Evolutionary conservation across 345 rosid species (phyloP).

Genomic region (Salix udensis): DNA sequence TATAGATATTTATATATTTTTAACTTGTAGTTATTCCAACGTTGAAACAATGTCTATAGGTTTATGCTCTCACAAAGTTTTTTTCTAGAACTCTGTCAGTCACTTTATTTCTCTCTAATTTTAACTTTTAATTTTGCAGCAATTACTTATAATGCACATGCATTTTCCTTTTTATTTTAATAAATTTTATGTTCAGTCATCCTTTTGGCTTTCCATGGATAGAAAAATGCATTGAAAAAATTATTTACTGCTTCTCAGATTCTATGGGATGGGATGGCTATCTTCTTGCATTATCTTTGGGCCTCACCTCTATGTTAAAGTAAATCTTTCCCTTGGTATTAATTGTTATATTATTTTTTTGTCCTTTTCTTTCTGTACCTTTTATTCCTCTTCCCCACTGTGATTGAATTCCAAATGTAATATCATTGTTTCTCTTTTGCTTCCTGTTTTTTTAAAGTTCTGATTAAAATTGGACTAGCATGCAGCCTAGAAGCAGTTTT

Average conservation of each 20-base stretch:
- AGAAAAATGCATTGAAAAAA: conserved; percentile 1
- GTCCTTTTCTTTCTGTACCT: neutral
- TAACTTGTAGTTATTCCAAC: neutral
- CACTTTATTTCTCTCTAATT: no score
- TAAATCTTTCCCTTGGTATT: conserved; percentile 26
- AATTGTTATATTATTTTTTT: neutral
- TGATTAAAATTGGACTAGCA: neutral
- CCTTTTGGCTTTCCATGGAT: neutral
- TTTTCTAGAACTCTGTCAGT: no score
- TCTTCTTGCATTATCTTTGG: conserved; percentile 63
- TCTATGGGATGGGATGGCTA: conserved; percentile 56
- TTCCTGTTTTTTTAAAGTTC: neutral
- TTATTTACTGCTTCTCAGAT: conserved; percentile 40
- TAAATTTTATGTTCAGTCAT: neutral
- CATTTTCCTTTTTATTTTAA: neutral
- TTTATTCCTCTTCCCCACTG: neutral
- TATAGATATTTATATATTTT: no score
- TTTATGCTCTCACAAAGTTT: neutral
- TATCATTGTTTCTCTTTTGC: neutral
- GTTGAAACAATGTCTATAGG: conserved; percentile 3
- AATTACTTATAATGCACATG: no score
- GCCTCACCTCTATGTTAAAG: conserved; percentile 68
- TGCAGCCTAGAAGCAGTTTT: neutral
- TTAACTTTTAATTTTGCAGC: no score
- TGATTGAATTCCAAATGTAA: neutral